phyloP scores from a whole-genome alignment of 306 rosid genomes.

The Prunus armeniaca region DNA sequence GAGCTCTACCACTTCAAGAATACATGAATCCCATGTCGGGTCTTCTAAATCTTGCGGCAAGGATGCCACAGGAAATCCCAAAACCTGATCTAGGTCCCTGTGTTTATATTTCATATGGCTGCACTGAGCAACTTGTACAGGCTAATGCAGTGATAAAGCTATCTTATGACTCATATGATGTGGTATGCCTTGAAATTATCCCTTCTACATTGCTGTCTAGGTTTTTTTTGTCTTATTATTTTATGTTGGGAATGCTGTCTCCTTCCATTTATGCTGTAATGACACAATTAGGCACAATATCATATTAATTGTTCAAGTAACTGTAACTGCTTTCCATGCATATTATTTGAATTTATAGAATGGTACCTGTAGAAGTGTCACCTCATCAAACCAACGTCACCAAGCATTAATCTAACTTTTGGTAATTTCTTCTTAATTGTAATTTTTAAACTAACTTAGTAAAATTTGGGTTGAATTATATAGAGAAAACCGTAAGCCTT shows the following conservation, averaged over 20 bases:
- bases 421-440: background rate
- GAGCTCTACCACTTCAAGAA: constrained; percentile 79
- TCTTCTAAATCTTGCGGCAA: constrained; percentile 76
- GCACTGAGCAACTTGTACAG: constrained; percentile 52
- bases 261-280: background rate
- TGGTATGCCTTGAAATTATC: constrained; percentile 52
- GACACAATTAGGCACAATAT: background rate
- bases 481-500: background rate
- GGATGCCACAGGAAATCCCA: constrained; percentile 61
- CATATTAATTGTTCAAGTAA: constrained; percentile 1
- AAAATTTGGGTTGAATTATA: background rate
- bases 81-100: constrained; percentile 82
- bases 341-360: background rate
- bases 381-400: background rate
- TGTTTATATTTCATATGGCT: constrained; percentile 70
- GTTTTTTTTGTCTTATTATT: background rate
- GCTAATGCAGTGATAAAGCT: constrained; percentile 66
- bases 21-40: constrained; percentile 92
- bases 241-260: constrained; percentile 2
- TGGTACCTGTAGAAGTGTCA: background rate
- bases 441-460: background rate
- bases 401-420: background rate
- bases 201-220: constrained; percentile 15
- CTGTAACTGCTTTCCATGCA: constrained; percentile 1
- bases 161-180: constrained; percentile 65